Evolutionary conservation across 805 yeast species (phyloP), one percentile per base, ranked within the genome.

Genomic region (Pichia exigua): DNA sequence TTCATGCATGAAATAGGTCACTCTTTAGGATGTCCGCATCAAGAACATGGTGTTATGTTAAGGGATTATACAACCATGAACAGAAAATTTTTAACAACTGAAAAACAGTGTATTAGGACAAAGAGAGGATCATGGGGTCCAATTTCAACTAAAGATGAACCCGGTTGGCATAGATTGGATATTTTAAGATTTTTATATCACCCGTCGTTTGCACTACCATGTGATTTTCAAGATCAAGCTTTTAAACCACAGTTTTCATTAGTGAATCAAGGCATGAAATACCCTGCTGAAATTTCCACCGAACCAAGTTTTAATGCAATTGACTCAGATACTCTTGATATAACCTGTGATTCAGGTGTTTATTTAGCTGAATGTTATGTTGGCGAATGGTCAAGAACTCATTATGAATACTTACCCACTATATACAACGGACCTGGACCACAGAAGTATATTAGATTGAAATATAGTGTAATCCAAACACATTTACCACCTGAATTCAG

Each of bases 1-100:
- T 91, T 90, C 60, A 75, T 91, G 85, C 98, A 92, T 66, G 98
- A 92, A 64, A 84, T 92, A 48, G 98, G 99, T 1, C 98, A 92
- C 65, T 70, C 81, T 27, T 72, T 92, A 42, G 96, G 97, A 0
- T 86, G 92, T 57, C 97, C 98, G 0, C 98, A 92, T 68, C 94
- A 90, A 66, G 86, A 83, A 15, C 72, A 76, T 57, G 98, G 98
- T 20, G 85, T 92, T 27, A 94, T 92, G 98, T 69, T 89, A 40
- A 74, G 97, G 52, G 96, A 86, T 52, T 94, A 91, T 64, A 73
- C 82, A 21, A 79, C 83, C 53, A 78, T 89, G 75, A 86, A 90
- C 65, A 75, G 98, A 52, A 80, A 88, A 12, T 94, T 90, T 62
- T 73, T 84, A 70, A 81, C 95, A 0, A 72, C 82, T 53, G 97